A percentile compares a stretch with the other conserved stretches of the same genome.
These are phyloP conservation scores for Talaromyces piceae DNA, from an alignment of 2,329 filamentous ascomycete genomes.

Conservation along the genomic window DNA sequence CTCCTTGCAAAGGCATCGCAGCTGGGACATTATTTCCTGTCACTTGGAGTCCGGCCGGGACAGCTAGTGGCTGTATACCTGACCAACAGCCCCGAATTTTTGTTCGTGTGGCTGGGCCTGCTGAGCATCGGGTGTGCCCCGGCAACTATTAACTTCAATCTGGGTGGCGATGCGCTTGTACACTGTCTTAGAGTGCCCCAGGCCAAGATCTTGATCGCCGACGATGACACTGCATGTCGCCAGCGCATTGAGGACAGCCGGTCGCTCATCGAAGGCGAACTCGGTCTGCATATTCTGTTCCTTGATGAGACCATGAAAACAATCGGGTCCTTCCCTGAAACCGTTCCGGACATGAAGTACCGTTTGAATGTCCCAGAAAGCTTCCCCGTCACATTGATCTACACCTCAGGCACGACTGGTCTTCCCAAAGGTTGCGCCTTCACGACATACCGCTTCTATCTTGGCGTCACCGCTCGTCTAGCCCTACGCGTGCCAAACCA, in stretches of 20 bases:
- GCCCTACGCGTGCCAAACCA: constrained; percentile 13
- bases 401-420: constrained; percentile 70
- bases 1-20: constrained; percentile 50
- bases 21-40: constrained; percentile 56
- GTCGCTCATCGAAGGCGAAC: constrained; percentile 42
- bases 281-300: constrained; percentile 52
- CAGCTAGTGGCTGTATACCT: constrained; percentile 61
- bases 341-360: constrained; percentile 49
- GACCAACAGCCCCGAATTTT: constrained; percentile 60
- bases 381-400: constrained; percentile 59
- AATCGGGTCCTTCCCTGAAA: constrained; percentile 43
- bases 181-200: constrained; percentile 57
- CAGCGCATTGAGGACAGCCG: constrained; percentile 49
- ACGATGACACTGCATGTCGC: constrained; percentile 48
- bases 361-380: constrained; percentile 45
- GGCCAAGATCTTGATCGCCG: constrained; percentile 52
- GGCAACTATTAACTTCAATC: constrained; percentile 64
- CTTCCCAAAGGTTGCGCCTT: constrained; percentile 64
- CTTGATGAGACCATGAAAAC: constrained; percentile 24
- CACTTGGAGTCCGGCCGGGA: constrained; percentile 50
- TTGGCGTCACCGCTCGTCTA: constrained; percentile 25
- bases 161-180: constrained; percentile 55
- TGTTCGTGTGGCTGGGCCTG: constrained; percentile 58
- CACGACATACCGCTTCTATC: constrained; percentile 43
- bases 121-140: constrained; percentile 61